These are phyloP conservation scores for Flaveria ramosissima DNA, from an alignment of 129 eudicot species.

Conservation along the genomic window DNA sequence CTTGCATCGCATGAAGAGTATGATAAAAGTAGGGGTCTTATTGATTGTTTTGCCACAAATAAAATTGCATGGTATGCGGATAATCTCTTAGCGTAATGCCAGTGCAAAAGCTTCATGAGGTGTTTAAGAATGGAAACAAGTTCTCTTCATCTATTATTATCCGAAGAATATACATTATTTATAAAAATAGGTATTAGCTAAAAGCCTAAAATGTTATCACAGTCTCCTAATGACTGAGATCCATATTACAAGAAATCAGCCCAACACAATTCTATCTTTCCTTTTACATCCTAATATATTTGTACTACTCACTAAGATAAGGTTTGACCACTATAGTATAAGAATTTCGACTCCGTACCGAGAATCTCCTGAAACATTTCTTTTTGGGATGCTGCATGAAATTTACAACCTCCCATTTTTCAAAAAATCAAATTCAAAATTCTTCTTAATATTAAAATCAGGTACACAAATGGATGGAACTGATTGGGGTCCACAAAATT, in stretches of 20 bases:
- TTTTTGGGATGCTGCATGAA: not conserved
- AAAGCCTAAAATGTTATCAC: not conserved
- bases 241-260: not conserved
- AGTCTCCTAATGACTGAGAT: too few relatives aligned
- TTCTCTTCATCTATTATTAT: not conserved
- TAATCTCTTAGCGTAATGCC: not conserved
- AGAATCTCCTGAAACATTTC: not conserved
- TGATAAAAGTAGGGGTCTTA: slow-evolving; percentile 7
- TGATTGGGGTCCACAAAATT: slow-evolving; percentile 2
- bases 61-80: not conserved
- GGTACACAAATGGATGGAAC: slow-evolving; percentile 4
- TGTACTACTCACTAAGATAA: slow-evolving; percentile 1
- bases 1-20: not conserved
- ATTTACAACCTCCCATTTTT: not conserved
- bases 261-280: not conserved
- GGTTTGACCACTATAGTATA: not conserved
- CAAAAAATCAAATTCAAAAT: not conserved
- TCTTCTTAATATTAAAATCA: not conserved
- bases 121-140: slow-evolving; percentile 2
- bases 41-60: slow-evolving; percentile 9
- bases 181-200: not conserved
- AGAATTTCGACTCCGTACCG: not conserved
- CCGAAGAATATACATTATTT: not conserved
- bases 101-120: not conserved
- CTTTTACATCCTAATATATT: not conserved